Base-by-base conservation (phyloP, 768 basidiomycete species). In the Macrolepiota fuliginosa region DNA sequence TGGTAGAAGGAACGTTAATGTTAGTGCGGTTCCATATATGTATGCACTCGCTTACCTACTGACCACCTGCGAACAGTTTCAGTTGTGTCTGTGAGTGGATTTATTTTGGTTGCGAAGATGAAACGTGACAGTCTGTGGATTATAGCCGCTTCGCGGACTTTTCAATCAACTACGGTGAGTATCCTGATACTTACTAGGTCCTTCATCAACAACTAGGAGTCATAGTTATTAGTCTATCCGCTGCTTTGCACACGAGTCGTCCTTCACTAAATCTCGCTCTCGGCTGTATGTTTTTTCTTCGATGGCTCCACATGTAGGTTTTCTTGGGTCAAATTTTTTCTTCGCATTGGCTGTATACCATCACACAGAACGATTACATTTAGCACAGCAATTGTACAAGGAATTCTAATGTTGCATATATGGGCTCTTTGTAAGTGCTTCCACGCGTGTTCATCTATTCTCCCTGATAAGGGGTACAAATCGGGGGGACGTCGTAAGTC, bases 201-300 rank as follows among this genome's bases (percentile, higher is more conserved):
- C 32, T 22, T 2, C 35, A 32, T 32, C 3, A 32, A 32, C 37
- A 19, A 46, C 46, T 4, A 55, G 50, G 0, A 42, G 54, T 29
- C 22, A 32, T 55, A 54, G 54, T 54, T 47, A 51, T 54, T 39
- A 37, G 47, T 42, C 32, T 11, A 12, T 56, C 36, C 24, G 29
- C 3, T 2, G 17, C 37, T 22, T 13, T 37, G 36, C 9, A 32
- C 25, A 7, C 22, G 2, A 29, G 7, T 12, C 7, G 4, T 55
- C 39, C n/a, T 27, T 40, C 46, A 19, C 39, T n/a, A n/a, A n/a
- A n/a, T 3, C 3, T 58, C 50, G 4, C 47, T 29, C 27, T 4
- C 46, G 71, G 70, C 56, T 73, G 72, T 50, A 56, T 68, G 50
- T 73, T 73, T 58, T 73, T 68, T 47, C 68, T 73, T 36, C 68